A percentile compares a stretch with the other conserved stretches of the same genome.
Evolutionary conservation across 495 filamentous ascomycete genomes (phyloP).

Genomic region (Aspergillus taichungensis): DNA sequence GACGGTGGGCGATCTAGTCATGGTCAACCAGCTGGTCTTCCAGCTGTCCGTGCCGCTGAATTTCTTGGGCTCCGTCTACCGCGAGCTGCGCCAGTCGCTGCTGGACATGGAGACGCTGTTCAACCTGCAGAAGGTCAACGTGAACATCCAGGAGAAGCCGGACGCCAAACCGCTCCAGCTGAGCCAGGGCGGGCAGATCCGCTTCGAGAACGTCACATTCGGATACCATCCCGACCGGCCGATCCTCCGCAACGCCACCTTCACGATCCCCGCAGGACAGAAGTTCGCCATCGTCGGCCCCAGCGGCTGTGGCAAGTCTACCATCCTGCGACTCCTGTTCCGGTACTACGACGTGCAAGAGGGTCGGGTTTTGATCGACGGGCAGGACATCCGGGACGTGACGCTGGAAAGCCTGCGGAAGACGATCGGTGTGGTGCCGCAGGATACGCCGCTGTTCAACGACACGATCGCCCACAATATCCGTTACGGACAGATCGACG

Average conservation of each 20-base stretch:
- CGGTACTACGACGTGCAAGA: constrained; percentile 87
- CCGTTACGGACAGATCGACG: constrained; percentile 81
- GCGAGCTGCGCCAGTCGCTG: constrained; percentile 87
- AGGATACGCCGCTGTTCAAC: constrained; percentile 96
- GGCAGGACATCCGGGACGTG: constrained; percentile 82
- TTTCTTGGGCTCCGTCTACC: constrained; percentile 92
- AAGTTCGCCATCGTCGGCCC: constrained; percentile 95
- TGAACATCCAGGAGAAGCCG: constrained; percentile 67
- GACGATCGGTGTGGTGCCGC: constrained; percentile 89
- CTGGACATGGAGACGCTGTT: constrained; percentile 98
- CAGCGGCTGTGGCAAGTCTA: constrained; percentile 93
- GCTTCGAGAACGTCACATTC: constrained; percentile 91
- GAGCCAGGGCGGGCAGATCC: constrained; percentile 74
- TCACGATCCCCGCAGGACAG: constrained; percentile 90
- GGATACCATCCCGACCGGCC: constrained; percentile 82
- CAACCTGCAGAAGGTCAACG: constrained; percentile 96
- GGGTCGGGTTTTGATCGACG: constrained; percentile 85
- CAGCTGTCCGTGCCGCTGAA: constrained; percentile 94
- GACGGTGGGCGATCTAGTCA: constrained; percentile 93
- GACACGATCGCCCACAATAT: constrained; percentile 94
- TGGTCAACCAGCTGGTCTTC: constrained; percentile 98
- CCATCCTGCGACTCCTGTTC: constrained; percentile 82
- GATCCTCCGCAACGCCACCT: constrained; percentile 72
- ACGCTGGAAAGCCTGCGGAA: constrained; percentile 72
- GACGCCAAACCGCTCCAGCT: constrained; percentile 65